Conservation (phyloP, 2,329 filamentous ascomycete species). For the Orbilia ellipsospora region DNA sequence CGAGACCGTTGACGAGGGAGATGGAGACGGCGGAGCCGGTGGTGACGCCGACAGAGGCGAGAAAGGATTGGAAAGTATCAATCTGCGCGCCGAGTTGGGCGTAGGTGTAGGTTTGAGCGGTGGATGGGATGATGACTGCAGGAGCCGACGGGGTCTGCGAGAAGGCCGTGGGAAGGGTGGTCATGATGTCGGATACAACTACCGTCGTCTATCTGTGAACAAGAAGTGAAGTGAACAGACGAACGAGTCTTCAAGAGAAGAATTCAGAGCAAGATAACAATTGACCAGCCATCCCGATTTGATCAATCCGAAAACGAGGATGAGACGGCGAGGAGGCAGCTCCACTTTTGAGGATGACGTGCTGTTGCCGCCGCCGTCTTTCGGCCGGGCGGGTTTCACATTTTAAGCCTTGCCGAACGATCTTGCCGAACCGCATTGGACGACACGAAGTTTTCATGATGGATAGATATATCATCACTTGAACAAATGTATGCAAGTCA, state of each 20-base stretch:
- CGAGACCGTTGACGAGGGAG: slow-evolving; percentile 83
- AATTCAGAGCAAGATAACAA: not conserved
- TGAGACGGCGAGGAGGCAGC: slow-evolving; percentile 17
- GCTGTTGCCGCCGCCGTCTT: slow-evolving; percentile 2
- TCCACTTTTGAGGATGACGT: slow-evolving; percentile 42
- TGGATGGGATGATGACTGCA: slow-evolving; percentile 78
- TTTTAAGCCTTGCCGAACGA: not conserved
- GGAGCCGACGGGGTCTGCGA: slow-evolving; percentile 66
- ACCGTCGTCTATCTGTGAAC: slow-evolving; percentile 2
- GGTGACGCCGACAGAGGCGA: slow-evolving; percentile 78
- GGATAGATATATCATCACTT: no score
- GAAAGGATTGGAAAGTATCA: slow-evolving; percentile 77
- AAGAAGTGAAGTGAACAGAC: not conserved
- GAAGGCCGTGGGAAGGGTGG: slow-evolving; percentile 71
- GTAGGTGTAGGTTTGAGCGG: slow-evolving; percentile 76
- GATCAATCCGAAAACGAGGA: no score
- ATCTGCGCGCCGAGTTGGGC: slow-evolving; percentile 74
- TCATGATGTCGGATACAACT: slow-evolving; percentile 62
- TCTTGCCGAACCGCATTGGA: no score
- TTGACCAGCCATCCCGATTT: slow-evolving; percentile 27
- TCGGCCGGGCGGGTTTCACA: slow-evolving; percentile 27
- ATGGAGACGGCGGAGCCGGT: slow-evolving; percentile 80
- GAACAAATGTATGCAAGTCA: not conserved
- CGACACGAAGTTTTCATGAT: no score
- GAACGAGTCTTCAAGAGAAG: slow-evolving; percentile 2